Evolutionary conservation across 2,329 filamentous ascomycete species (phyloP).

Genomic region (Sarocladium strictum): DNA sequence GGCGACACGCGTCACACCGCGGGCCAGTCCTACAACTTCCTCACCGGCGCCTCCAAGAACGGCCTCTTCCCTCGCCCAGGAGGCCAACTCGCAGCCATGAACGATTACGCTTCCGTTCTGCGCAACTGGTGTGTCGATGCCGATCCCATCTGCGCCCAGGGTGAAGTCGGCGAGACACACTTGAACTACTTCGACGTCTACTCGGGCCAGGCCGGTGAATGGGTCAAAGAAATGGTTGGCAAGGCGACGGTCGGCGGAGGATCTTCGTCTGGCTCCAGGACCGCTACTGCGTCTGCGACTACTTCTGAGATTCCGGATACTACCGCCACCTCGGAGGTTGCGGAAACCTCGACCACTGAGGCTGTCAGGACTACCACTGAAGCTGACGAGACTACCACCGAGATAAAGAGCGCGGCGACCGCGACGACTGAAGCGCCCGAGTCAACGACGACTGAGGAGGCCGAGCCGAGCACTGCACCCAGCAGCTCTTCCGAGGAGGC

Average conservation of each 20-base stretch:
- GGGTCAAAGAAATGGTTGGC: constrained; percentile 9
- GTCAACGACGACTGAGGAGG: not conserved
- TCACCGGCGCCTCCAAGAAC: constrained; percentile 18
- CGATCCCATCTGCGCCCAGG: constrained; percentile 32
- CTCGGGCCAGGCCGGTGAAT: constrained; percentile 10
- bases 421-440: not conserved
- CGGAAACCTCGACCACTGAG: not conserved
- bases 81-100: constrained; percentile 19
- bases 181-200: constrained; percentile 15
- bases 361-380: not conserved
- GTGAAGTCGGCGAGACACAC: constrained; percentile 13
- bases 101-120: constrained; percentile 18
- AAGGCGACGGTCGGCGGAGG: not conserved
- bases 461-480: not conserved
- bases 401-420: not conserved
- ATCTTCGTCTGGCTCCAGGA: no score
- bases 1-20: constrained; percentile 26
- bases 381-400: not conserved
- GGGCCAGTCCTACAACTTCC: constrained; percentile 25
- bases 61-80: constrained; percentile 20
- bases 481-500: not conserved
- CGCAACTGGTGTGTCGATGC: constrained; percentile 27
- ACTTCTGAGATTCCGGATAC: no score
- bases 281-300: no score
- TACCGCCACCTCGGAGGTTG: not conserved